Evolutionary conservation across 108 stramenopile species (phyloP).

Genomic region (Discostella pseudostelligera): DNA sequence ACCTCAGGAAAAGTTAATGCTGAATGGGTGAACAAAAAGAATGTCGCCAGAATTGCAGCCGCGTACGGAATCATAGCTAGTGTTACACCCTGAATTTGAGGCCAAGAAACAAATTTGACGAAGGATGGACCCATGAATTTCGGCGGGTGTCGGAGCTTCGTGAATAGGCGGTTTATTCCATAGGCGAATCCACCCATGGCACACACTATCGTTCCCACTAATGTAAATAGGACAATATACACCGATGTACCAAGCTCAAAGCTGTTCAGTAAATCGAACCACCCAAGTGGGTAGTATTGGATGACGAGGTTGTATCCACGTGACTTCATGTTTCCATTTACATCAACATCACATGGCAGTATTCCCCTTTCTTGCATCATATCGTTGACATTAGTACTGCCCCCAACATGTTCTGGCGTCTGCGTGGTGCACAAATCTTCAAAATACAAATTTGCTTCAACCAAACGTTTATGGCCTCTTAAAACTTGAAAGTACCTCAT

Average conservation of each 20-base stretch:
- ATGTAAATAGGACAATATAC: constrained; percentile 72
- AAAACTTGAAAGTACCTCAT: constrained; percentile 71
- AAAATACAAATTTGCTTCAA: constrained; percentile 57
- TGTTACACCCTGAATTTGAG: constrained; percentile 60
- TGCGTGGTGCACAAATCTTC: constrained; percentile 66
- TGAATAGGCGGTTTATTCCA: constrained; percentile 67
- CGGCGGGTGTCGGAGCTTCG: constrained; percentile 81
- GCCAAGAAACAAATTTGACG: constrained; percentile 56
- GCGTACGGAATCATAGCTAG: constrained; percentile 63
- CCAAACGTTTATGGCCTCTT: constrained; percentile 65
- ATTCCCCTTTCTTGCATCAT: constrained; percentile 49
- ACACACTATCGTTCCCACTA: constrained; percentile 56
- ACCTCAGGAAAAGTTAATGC: constrained; percentile 53
- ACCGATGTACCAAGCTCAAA: constrained; percentile 74
- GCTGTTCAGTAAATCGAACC: constrained; percentile 76
- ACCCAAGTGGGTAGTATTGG: constrained; percentile 57
- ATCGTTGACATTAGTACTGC: constrained; percentile 45
- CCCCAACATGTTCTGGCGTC: constrained; percentile 49
- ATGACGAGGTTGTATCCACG: constrained; percentile 67
- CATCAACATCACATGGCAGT: constrained; percentile 60
- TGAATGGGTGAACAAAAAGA: constrained; percentile 55
- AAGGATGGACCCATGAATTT: constrained; percentile 60
- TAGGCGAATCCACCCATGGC: constrained; percentile 64
- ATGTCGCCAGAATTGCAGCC: constrained; percentile 39
- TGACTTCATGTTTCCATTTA: constrained; percentile 60